Evolutionary conservation across 1,284 basidiomycete species (phyloP).

Genomic region (Pascua guehoae): DNA sequence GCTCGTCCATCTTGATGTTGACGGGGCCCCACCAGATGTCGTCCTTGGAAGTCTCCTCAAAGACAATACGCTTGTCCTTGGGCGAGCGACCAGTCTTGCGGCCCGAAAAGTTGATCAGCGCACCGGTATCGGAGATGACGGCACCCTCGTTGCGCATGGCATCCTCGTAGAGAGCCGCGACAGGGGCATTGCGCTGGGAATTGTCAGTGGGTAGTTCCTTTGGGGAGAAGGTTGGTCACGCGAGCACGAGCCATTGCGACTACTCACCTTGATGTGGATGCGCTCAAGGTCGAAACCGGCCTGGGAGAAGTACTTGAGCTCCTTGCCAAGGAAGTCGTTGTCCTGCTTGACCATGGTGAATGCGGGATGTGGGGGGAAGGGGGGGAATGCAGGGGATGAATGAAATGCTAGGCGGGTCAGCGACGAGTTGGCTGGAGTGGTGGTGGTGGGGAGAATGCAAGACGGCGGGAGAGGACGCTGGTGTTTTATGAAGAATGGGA

Average conservation of each 20-base stretch:
- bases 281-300: conserved; percentile 91
- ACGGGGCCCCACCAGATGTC: conserved; percentile 99
- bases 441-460: background rate
- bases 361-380: conserved; percentile 2
- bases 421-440: background rate
- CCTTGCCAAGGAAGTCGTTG: conserved; percentile 68
- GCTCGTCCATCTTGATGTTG: conserved; percentile 96
- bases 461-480: too few relatives aligned
- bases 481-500: too few relatives aligned
- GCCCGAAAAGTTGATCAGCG: conserved; percentile 98
- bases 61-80: conserved; percentile 99
- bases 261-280: conserved; percentile 51
- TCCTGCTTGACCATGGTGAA: conserved; percentile 35
- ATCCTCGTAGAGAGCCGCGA: conserved; percentile 95
- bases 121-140: conserved; percentile 92
- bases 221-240: too few relatives aligned
- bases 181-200: conserved; percentile 89
- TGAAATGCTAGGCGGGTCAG: conserved; percentile 7
- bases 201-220: too few relatives aligned
- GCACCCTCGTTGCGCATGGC: conserved; percentile 97
- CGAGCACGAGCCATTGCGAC: background rate
- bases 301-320: conserved; percentile 96
- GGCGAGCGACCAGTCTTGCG: conserved; percentile 98
- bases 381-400: background rate
- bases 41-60: conserved; percentile 94